Evolutionary conservation across 2,329 filamentous ascomycete genomes (phyloP).

Genomic region (Pseudonectria foliicola): DNA sequence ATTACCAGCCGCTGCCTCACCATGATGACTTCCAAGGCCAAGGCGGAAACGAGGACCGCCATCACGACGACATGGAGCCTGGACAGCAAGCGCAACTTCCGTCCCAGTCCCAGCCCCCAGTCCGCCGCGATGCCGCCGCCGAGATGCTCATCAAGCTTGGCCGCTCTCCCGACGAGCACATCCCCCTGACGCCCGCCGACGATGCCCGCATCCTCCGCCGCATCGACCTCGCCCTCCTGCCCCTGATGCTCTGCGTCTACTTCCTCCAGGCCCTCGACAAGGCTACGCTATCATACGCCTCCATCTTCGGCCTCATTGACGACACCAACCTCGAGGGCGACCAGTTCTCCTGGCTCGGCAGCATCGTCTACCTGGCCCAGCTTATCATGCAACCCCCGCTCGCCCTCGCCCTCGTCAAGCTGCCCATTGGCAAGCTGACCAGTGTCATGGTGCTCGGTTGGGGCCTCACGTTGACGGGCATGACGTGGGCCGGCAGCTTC

Average conservation of each 20-base stretch:
- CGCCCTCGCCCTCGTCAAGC: slow-evolving; percentile 50
- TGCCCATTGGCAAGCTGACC: slow-evolving; percentile 54
- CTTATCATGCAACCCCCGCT: slow-evolving; percentile 50
- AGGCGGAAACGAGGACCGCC: slow-evolving; percentile 5
- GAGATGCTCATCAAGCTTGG: slow-evolving; percentile 37
- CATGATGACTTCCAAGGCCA: too few species aligned
- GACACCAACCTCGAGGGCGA: slow-evolving; percentile 49
- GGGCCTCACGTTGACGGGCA: slow-evolving; percentile 43
- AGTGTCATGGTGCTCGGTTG: slow-evolving; percentile 50
- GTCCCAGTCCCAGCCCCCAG: neutral
- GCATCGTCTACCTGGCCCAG: slow-evolving; percentile 54
- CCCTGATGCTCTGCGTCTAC: slow-evolving; percentile 50
- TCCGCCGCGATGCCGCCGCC: slow-evolving; percentile 35
- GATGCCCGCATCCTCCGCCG: slow-evolving; percentile 28
- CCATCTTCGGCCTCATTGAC: slow-evolving; percentile 55
- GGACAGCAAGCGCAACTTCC: neutral
- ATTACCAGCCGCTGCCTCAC: slow-evolving; percentile 19
- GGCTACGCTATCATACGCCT: slow-evolving; percentile 53
- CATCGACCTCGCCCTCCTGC: slow-evolving; percentile 35
- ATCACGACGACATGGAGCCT: slow-evolving; percentile 3
- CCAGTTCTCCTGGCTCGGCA: slow-evolving; percentile 55
- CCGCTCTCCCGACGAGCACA: slow-evolving; percentile 25
- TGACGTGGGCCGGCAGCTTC: slow-evolving; percentile 47
- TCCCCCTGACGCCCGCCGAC: slow-evolving; percentile 27
- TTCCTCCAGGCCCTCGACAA: slow-evolving; percentile 59